Conservation (phyloP, 1,139 yeast species). For the Kodamaea ohmeri region DNA sequence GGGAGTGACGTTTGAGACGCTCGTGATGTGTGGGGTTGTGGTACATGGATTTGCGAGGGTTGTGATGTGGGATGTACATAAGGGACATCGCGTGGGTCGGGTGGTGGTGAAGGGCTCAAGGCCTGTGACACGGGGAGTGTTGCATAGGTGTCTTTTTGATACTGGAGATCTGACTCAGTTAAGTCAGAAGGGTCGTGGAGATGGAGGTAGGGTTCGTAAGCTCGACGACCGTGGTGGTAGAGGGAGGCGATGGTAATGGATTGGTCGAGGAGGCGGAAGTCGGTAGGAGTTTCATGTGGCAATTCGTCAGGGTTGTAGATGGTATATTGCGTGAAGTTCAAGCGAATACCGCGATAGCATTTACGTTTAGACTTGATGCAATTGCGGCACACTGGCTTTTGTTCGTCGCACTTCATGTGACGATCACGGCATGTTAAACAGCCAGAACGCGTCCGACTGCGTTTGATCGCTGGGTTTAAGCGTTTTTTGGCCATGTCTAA, state of each 20-base stretch:
- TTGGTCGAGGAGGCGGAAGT: constrained; percentile 36
- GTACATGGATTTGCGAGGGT: too few relatives aligned
- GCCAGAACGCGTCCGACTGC: constrained; percentile 42
- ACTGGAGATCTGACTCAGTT: constrained; percentile 33
- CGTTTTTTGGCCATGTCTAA: constrained; percentile 19
- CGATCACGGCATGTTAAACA: constrained; percentile 49
- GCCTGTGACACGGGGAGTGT: constrained; percentile 8
- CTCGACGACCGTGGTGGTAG: constrained; percentile 31
- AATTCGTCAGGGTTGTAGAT: constrained; percentile 35
- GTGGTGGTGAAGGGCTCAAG: constrained; percentile 1
- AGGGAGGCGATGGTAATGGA: constrained; percentile 43
- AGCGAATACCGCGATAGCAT: constrained; percentile 44
- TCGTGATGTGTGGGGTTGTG: too few relatives aligned
- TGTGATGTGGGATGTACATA: too few relatives aligned
- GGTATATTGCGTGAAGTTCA: constrained; percentile 45
- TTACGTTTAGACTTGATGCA: constrained; percentile 43
- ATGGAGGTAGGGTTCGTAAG: constrained; percentile 34
- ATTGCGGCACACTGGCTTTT: constrained; percentile 44
- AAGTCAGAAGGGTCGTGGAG: constrained; percentile 33
- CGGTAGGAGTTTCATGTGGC: background rate
- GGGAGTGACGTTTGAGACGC: background rate
- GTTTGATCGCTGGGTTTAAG: constrained; percentile 22
- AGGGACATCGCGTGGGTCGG: too few relatives aligned
- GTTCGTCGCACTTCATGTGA: constrained; percentile 50
- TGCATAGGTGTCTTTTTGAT: constrained; percentile 26